A percentile compares a stretch with the other conserved stretches of the same genome.
Conservation (phyloP, 768 basidiomycete species). For the Arthromyces matolae region DNA sequence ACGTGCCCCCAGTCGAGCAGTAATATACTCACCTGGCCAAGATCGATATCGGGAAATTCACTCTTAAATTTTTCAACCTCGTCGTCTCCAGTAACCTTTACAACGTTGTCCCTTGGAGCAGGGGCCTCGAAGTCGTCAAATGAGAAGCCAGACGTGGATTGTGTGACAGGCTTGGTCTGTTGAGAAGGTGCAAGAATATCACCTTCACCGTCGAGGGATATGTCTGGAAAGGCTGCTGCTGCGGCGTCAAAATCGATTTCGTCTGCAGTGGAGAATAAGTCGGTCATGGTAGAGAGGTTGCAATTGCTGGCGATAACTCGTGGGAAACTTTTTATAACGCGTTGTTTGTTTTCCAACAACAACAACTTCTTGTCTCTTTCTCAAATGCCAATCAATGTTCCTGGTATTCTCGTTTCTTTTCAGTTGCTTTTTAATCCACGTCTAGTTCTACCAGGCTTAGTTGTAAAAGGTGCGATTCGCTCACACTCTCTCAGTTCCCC, state of each 20-base stretch:
- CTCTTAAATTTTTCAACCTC: conserved; percentile 83
- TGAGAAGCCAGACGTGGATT: conserved; percentile 47
- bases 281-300: conserved; percentile 24
- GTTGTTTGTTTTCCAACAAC: neutral
- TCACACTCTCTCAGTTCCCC: neutral
- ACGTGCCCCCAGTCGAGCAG: neutral
- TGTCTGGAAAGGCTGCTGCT: conserved; percentile 83
- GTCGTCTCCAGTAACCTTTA: conserved; percentile 82
- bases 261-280: conserved; percentile 28
- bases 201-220: conserved; percentile 64
- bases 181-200: conserved; percentile 46
- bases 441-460: conserved; percentile 60
- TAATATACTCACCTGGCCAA: conserved; percentile 32
- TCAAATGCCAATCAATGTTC: conserved; percentile 80
- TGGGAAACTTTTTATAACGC: conserved; percentile 15
- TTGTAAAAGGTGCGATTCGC: conserved; percentile 55
- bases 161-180: conserved; percentile 28
- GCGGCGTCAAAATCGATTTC: conserved; percentile 80
- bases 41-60: conserved; percentile 79
- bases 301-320: no score
- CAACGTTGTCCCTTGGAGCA: conserved; percentile 39
- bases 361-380: no score
- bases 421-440: conserved; percentile 69
- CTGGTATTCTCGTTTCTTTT: conserved; percentile 65
- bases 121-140: conserved; percentile 63